These are phyloP conservation scores for Saposhnikovia divaricata DNA, from an alignment of 129 eudicot species.

Conservation along the genomic window DNA sequence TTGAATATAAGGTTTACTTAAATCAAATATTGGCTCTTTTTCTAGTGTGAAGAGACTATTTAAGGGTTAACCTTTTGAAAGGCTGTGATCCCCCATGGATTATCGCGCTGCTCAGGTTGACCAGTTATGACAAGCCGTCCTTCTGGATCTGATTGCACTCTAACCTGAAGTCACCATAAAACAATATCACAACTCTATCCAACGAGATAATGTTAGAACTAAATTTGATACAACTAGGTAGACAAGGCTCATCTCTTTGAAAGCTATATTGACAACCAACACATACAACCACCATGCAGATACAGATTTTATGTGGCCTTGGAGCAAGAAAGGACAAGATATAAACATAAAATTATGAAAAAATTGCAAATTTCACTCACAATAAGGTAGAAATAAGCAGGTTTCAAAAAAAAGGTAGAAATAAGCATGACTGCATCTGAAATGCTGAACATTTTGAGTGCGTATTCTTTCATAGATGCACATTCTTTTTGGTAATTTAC, in stretches of 20 bases:
- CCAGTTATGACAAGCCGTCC: slow-evolving; percentile 90
- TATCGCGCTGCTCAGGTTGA: slow-evolving; percentile 90
- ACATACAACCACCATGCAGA: neutral
- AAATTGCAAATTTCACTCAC: neutral
- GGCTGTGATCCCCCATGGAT: slow-evolving; percentile 92
- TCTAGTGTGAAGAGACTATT: neutral
- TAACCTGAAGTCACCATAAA: slow-evolving; percentile 42
- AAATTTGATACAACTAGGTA: neutral
- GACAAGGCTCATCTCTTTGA: neutral
- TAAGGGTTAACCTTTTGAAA: slow-evolving; percentile 56
- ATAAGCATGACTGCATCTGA: neutral
- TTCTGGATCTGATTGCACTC: slow-evolving; percentile 88
- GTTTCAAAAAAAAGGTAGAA: neutral
- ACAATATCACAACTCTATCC: neutral
- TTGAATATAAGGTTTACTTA: neutral
- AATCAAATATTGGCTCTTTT: neutral
- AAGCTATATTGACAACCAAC: neutral
- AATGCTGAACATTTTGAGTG: neutral
- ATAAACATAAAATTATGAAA: neutral
- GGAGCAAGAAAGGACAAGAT: neutral
- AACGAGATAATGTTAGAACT: neutral
- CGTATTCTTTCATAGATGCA: neutral
- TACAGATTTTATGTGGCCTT: neutral
- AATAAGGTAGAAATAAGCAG: neutral
- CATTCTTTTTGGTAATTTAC: neutral